phyloP scores from a whole-genome alignment of 164 flowering plant genomes.

The Buxus sempervirens region DNA sequence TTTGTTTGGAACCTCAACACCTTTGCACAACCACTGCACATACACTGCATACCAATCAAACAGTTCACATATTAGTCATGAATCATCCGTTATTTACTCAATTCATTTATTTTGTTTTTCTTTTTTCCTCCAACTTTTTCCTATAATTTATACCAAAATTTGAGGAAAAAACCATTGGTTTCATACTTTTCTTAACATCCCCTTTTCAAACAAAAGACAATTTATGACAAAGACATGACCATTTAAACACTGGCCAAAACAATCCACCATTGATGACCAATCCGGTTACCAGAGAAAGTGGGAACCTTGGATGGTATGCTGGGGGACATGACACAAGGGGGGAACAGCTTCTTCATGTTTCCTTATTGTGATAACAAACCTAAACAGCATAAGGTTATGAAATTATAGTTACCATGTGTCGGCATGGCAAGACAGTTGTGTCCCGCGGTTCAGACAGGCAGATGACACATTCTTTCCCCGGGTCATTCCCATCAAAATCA shows the following conservation, averaged over 20 bases:
- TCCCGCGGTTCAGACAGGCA: conserved; percentile 53
- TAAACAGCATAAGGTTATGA: background rate
- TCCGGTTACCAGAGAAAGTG: too few relatives aligned
- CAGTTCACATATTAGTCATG: conserved; percentile 25
- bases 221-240: too few relatives aligned
- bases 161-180: too few relatives aligned
- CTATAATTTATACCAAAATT: too few relatives aligned
- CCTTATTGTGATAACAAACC: background rate
- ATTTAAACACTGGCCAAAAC: too few relatives aligned
- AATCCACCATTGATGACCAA: too few relatives aligned
- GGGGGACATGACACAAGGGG: background rate
- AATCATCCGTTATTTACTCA: too few relatives aligned
- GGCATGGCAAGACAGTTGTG: conserved; percentile 52
- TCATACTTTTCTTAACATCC: too few relatives aligned
- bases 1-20: conserved; percentile 65
- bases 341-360: background rate
- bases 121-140: too few relatives aligned
- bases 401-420: conserved; percentile 43
- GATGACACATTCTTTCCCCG: conserved; percentile 57
- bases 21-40: conserved; percentile 77
- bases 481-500: conserved; percentile 27
- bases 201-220: too few relatives aligned
- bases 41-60: conserved; percentile 3
- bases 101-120: too few relatives aligned
- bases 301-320: too few relatives aligned